phyloP scores from a whole-genome alignment of 148 eudicot species.

The Chenopodium album region DNA sequence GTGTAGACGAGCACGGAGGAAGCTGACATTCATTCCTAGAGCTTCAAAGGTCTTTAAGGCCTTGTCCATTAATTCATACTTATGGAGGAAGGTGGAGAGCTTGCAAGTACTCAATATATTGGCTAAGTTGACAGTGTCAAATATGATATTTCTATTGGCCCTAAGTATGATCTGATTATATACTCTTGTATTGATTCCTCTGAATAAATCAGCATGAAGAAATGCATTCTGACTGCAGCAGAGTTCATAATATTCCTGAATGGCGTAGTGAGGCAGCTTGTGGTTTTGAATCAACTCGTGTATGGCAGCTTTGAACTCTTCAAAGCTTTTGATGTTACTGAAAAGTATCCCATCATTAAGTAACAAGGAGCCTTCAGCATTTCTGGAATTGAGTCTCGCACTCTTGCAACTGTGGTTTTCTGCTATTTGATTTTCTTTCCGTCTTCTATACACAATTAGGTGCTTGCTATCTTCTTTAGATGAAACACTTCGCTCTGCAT shows the following conservation, averaged over 20 bases:
- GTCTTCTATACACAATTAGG: conserved; percentile 16
- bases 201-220: conserved; percentile 48
- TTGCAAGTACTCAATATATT: conserved; percentile 43
- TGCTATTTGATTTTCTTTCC: conserved; percentile 13
- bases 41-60: conserved; percentile 43
- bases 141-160: conserved; percentile 17
- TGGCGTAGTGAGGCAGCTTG: conserved; percentile 34
- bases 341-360: background rate
- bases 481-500: conserved; percentile 12
- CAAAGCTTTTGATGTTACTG: conserved; percentile 14
- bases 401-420: background rate
- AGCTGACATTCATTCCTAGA: conserved; percentile 58
- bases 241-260: conserved; percentile 46
- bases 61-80: conserved; percentile 45
- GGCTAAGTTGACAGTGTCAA: conserved; percentile 40
- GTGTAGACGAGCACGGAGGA: conserved; percentile 37
- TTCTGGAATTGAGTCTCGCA: background rate
- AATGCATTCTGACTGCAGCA: conserved; percentile 41
- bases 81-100: conserved; percentile 37
- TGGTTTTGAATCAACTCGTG: conserved; percentile 45
- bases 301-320: conserved; percentile 33
- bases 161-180: conserved; percentile 36
- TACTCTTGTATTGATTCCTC: conserved; percentile 37
- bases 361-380: background rate
- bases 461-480: background rate